These are phyloP conservation scores for Exophiala sp. DNA, from an alignment of 2,329 filamentous ascomycete species.

Conservation along the genomic window DNA sequence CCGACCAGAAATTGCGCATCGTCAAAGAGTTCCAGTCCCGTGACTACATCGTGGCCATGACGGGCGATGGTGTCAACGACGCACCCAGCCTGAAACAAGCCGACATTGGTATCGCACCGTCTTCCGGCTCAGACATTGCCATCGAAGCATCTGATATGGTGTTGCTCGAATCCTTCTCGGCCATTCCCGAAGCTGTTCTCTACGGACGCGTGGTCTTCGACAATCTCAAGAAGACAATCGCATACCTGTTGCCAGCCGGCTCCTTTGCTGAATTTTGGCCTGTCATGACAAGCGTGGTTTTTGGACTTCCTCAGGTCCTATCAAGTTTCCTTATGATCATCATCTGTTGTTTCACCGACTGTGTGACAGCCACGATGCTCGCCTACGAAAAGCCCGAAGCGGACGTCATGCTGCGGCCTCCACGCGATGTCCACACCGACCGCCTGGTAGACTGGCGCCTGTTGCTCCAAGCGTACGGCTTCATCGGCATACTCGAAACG, in stretches of 20 bases:
- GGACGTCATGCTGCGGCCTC: conserved; percentile 67
- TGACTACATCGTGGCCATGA: conserved; percentile 56
- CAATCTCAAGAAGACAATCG: conserved; percentile 72
- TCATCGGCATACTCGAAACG: conserved; percentile 64
- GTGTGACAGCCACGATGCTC: conserved; percentile 66
- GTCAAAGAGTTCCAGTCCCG: conserved; percentile 69
- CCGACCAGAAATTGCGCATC: conserved; percentile 75
- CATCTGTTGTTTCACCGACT: conserved; percentile 69
- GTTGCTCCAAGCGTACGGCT: conserved; percentile 68
- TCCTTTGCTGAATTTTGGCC: conserved; percentile 69
- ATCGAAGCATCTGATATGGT: conserved; percentile 63
- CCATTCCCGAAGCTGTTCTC: conserved; percentile 67
- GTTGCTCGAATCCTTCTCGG: conserved; percentile 65
- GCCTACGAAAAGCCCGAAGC: conserved; percentile 75
- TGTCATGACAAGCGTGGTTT: conserved; percentile 67
- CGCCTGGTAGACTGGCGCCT: conserved; percentile 71
- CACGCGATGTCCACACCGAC: conserved; percentile 66
- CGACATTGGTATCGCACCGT: conserved; percentile 59
- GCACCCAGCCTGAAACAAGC: conserved; percentile 56
- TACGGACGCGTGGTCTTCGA: conserved; percentile 76
- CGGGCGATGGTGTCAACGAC: conserved; percentile 48
- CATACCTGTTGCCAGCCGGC: conserved; percentile 70
- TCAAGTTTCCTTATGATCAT: conserved; percentile 65
- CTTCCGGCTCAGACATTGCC: conserved; percentile 57
- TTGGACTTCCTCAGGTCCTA: conserved; percentile 70